phyloP scores from a whole-genome alignment of 495 filamentous ascomycete species.

The Cercophora sp. region DNA sequence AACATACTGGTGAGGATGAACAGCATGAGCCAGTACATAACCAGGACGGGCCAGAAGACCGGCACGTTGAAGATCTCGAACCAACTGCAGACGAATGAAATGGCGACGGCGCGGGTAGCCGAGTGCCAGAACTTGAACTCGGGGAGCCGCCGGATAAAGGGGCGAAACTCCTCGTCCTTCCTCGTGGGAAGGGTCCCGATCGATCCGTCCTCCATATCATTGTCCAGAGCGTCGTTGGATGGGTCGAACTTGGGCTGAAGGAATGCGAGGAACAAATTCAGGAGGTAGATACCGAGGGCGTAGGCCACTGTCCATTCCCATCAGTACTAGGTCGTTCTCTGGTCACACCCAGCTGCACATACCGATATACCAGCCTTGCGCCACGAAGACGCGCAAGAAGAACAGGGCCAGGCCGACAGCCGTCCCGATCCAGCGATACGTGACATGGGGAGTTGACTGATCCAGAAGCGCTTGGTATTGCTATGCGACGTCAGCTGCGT shows the following conservation, averaged over 20 bases:
- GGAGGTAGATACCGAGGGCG: slow-evolving; percentile 96
- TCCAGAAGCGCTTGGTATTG: slow-evolving; percentile 95
- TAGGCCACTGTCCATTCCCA: slow-evolving; percentile 68
- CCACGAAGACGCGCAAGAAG: slow-evolving; percentile 80
- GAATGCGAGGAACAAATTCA: slow-evolving; percentile 99
- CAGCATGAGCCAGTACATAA: slow-evolving; percentile 97
- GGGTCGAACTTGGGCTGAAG: slow-evolving; percentile 98
- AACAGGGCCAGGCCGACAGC: slow-evolving; percentile 70
- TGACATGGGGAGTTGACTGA: slow-evolving; percentile 78
- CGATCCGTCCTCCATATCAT: slow-evolving; percentile 90
- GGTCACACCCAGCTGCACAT: slow-evolving; percentile 23
- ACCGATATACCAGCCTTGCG: slow-evolving; percentile 99
- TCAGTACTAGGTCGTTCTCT: not conserved
- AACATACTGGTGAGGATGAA: slow-evolving; percentile 88
- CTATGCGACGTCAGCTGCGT: slow-evolving; percentile 41
- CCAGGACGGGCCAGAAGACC: slow-evolving; percentile 97
- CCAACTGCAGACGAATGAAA: slow-evolving; percentile 87
- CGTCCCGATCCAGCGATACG: slow-evolving; percentile 87
- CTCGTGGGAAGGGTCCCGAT: slow-evolving; percentile 80
- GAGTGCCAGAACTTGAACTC: slow-evolving; percentile 99
- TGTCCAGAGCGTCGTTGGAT: slow-evolving; percentile 83
- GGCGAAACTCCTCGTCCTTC: slow-evolving; percentile 93
- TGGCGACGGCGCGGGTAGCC: slow-evolving; percentile 79
- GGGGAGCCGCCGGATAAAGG: slow-evolving; percentile 90
- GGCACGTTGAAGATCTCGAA: slow-evolving; percentile 91